These are phyloP conservation scores for Ophiostoma angusticollis DNA, from an alignment of 2,329 filamentous ascomycete genomes.

Conservation along the genomic window DNA sequence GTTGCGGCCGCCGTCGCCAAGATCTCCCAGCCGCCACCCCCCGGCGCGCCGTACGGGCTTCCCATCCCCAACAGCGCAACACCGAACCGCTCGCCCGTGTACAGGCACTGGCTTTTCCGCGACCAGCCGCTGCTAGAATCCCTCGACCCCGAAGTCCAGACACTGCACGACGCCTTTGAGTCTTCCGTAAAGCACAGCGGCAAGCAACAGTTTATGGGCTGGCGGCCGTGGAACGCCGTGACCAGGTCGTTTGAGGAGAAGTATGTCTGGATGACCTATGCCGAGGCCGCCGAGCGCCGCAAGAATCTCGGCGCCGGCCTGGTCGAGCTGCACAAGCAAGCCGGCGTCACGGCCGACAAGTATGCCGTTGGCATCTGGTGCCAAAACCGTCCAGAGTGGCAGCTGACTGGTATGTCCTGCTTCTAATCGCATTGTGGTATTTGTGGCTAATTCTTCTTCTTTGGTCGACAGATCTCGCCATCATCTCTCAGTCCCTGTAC, in stretches of 20 bases:
- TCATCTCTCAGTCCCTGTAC: conserved; percentile 76
- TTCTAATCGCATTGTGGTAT: too few species aligned
- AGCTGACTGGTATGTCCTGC: conserved; percentile 51
- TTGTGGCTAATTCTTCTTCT: background rate
- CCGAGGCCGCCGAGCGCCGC: conserved; percentile 62
- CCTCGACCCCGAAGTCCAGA: conserved; percentile 56
- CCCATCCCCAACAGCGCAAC: conserved; percentile 61
- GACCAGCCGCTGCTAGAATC: conserved; percentile 60
- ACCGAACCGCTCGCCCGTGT: conserved; percentile 61
- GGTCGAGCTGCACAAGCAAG: conserved; percentile 64
- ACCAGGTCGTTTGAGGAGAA: conserved; percentile 61
- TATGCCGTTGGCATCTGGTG: conserved; percentile 76
- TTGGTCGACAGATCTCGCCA: conserved; percentile 56
- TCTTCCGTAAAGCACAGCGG: conserved; percentile 47
- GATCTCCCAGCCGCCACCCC: conserved; percentile 50
- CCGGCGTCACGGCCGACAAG: conserved; percentile 52
- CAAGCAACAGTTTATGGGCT: conserved; percentile 63
- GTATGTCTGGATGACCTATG: conserved; percentile 77
- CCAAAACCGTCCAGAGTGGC: conserved; percentile 80
- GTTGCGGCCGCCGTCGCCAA: conserved; percentile 34
- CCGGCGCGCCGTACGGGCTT: conserved; percentile 66
- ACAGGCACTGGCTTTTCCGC: conserved; percentile 69
- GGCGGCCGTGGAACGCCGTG: conserved; percentile 62
- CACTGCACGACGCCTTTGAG: conserved; percentile 74
- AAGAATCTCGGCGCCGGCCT: conserved; percentile 78